Evolutionary conservation across 176 grass and related monocot species (phyloP).

Genomic region (Triticum turgidum): DNA sequence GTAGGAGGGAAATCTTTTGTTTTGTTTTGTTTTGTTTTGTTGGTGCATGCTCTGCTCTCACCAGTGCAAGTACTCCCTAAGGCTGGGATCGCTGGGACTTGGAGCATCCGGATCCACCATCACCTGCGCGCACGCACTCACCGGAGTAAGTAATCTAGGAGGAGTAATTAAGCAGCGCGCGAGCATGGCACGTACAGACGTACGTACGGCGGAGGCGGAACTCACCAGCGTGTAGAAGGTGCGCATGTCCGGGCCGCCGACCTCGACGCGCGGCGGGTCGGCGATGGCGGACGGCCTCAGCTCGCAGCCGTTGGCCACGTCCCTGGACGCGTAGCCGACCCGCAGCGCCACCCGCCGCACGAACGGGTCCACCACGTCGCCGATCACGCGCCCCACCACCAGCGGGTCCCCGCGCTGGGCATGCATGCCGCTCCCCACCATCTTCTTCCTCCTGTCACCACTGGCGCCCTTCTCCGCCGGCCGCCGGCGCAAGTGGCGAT

Average conservation of each 20-base stretch:
- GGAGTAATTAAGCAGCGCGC: too few relatives aligned
- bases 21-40: too few relatives aligned
- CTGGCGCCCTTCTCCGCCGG: neutral
- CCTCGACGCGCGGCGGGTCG: constrained; percentile 55
- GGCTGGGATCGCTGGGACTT: constrained; percentile 51
- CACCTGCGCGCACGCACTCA: neutral
- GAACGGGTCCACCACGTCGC: constrained; percentile 75
- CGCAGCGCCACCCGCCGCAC: constrained; percentile 45
- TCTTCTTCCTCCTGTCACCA: neutral
- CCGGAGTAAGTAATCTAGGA: neutral
- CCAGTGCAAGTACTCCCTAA: constrained; percentile 65
- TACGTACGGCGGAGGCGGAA: neutral
- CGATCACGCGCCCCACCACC: constrained; percentile 66
- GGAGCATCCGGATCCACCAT: constrained; percentile 62
- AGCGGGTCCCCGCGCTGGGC: constrained; percentile 44
- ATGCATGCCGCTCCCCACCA: neutral
- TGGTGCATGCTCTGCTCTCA: constrained; percentile 24
- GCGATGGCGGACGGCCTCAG: constrained; percentile 48
- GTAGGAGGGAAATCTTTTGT: neutral
- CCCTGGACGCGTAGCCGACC: constrained; percentile 46
- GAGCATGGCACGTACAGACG: neutral
- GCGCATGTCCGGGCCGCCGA: constrained; percentile 51
- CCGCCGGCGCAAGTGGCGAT: neutral
- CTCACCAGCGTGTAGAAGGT: constrained; percentile 74
- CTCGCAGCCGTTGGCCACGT: constrained; percentile 64